phyloP scores from a whole-genome alignment of 2,329 filamentous ascomycete species.

The Hypoxylon sp. region DNA sequence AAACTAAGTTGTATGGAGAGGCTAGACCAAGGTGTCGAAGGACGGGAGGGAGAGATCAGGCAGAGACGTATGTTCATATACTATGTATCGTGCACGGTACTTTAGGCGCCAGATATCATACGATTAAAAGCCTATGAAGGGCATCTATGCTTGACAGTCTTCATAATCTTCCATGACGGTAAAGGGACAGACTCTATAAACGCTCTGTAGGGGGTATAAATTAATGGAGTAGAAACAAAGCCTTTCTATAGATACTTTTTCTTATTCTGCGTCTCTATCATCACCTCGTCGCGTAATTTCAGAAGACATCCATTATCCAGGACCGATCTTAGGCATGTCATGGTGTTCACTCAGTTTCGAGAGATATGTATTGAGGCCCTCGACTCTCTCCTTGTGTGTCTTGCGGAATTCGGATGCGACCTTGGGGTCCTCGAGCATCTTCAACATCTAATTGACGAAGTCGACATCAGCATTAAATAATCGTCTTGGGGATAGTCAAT shows the following conservation, averaged over 20 bases:
- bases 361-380: conserved; percentile 94
- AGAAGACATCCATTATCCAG: conserved; percentile 60
- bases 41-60: too few species aligned
- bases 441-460: conserved; percentile 73
- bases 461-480: conserved; percentile 33
- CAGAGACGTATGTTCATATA: too few species aligned
- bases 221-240: conserved; percentile 1
- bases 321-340: conserved; percentile 86
- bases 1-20: background rate
- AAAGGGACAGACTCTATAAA: conserved; percentile 9
- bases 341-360: conserved; percentile 96
- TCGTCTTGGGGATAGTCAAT: background rate
- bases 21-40: background rate
- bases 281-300: background rate
- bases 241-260: background rate
- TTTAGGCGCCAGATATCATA: too few species aligned
- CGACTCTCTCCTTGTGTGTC: conserved; percentile 96
- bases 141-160: too few species aligned
- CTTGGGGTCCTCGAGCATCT: conserved; percentile 75
- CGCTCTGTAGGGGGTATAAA: conserved; percentile 22
- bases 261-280: background rate
- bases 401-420: conserved; percentile 84
- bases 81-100: too few species aligned
- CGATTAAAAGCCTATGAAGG: too few species aligned
- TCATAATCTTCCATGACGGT: background rate